Percentiles rank a stretch among this genome's conserved stretches.
Evolutionary conservation across 805 yeast genomes (phyloP).

Genomic region (Pichia exigua): DNA sequence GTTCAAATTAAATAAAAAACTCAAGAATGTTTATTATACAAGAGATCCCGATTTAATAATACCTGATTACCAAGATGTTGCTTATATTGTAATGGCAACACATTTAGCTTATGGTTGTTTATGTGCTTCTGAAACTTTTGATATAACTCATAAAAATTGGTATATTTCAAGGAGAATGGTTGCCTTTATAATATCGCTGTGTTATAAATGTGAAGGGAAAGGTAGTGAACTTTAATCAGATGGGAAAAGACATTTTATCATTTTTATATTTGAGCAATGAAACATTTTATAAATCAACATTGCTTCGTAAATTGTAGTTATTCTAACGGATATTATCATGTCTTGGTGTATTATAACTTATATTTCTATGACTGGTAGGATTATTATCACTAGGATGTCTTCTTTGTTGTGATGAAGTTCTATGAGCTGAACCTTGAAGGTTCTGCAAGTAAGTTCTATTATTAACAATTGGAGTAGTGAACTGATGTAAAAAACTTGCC

Average conservation of each 20-base stretch:
- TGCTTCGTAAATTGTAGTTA: not conserved
- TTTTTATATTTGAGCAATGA: not conserved
- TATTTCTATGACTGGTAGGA: not conserved
- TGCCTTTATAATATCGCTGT: slow-evolving; percentile 18
- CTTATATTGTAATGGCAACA: slow-evolving; percentile 26
- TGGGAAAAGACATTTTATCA: not conserved
- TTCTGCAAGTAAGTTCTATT: slow-evolving; percentile 5
- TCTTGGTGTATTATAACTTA: slow-evolving; percentile 6
- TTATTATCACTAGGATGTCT: not conserved
- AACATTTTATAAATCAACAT: not conserved
- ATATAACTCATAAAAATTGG: slow-evolving; percentile 24
- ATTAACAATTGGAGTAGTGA: slow-evolving; percentile 10
- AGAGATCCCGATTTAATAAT: slow-evolving; percentile 23
- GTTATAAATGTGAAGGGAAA: slow-evolving; percentile 15
- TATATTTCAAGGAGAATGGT: slow-evolving; percentile 25
- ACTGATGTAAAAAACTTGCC: slow-evolving; percentile 6
- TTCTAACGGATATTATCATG: slow-evolving; percentile 8
- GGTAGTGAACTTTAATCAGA: not conserved
- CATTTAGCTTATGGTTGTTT: slow-evolving; percentile 22
- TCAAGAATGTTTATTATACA: slow-evolving; percentile 20
- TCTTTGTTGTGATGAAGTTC: slow-evolving; percentile 6
- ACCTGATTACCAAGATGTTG: slow-evolving; percentile 24
- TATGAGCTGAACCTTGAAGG: slow-evolving; percentile 2
- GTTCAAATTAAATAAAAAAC: slow-evolving; percentile 17
- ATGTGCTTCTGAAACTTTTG: slow-evolving; percentile 18